These are phyloP conservation scores for Plasmodium gaboni DNA, from an alignment of 169 alveolate species.

Conservation along the genomic window DNA sequence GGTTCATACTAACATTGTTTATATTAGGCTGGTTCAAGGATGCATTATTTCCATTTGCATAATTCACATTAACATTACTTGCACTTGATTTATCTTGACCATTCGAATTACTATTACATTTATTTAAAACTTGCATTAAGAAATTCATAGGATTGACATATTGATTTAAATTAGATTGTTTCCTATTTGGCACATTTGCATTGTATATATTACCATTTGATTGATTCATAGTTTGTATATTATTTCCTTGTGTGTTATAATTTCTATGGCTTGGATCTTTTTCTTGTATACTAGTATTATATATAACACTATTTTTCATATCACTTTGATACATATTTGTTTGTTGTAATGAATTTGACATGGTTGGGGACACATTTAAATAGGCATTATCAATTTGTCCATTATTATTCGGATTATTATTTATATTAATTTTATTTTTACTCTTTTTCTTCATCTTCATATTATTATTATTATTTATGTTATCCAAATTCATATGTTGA, in stretches of 20 bases:
- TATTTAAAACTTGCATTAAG: conserved; percentile 49
- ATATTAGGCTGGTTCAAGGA: not conserved
- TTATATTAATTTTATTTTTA: not conserved
- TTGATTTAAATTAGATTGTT: conserved; percentile 18
- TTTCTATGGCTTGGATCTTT: not conserved
- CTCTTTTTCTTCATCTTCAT: not conserved
- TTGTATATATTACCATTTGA: conserved; percentile 24
- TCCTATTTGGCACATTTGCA: conserved; percentile 33
- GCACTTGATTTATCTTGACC: conserved; percentile 3
- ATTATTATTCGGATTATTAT: not conserved
- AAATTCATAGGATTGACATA: conserved; percentile 57
- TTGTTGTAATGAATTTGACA: conserved; percentile 23
- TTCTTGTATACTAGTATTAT: conserved; percentile 8
- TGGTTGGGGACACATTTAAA: not conserved
- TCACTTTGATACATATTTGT: conserved; percentile 38
- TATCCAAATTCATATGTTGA: conserved; percentile 11
- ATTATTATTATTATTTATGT: not conserved
- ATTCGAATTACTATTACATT: conserved; percentile 24
- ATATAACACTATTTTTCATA: conserved; percentile 18
- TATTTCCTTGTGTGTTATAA: conserved; percentile 12
- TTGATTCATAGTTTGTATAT: conserved; percentile 21
- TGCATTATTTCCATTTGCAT: not conserved
- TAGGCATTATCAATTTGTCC: conserved; percentile 10
- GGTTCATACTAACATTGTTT: not conserved
- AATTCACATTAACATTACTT: not conserved